These are phyloP conservation scores for Diaporthe humulicola DNA, from an alignment of 2,329 filamentous ascomycete genomes.

Conservation along the genomic window DNA sequence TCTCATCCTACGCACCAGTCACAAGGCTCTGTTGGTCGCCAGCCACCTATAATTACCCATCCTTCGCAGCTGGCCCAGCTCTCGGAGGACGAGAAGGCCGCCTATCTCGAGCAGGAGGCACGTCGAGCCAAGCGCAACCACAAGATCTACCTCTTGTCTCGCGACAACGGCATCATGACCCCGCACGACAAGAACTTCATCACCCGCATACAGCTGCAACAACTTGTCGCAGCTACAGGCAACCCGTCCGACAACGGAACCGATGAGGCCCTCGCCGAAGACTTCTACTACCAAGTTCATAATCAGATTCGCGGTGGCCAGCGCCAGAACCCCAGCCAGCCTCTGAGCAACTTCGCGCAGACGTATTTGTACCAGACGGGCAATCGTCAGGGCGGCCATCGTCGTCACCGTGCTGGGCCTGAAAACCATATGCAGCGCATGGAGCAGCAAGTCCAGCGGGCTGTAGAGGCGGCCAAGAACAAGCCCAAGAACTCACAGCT, in stretches of 20 bases:
- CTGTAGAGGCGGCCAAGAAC: conserved; percentile 96
- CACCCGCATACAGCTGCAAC: conserved; percentile 96
- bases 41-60: conserved; percentile 65
- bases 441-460: conserved; percentile 98
- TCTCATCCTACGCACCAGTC: conserved; percentile 50
- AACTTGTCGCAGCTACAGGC: conserved; percentile 92
- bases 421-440: conserved; percentile 99
- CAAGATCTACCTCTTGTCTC: conserved; percentile 94
- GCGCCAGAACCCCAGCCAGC: conserved; percentile 91
- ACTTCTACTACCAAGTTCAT: conserved; percentile 99
- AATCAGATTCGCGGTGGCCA: conserved; percentile 92
- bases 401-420: conserved; percentile 83
- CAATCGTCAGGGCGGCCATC: conserved; percentile 79
- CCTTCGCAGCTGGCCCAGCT: conserved; percentile 82
- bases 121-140: conserved; percentile 97
- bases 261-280: conserved; percentile 86
- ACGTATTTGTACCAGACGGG: conserved; percentile 98
- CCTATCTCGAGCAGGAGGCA: conserved; percentile 90
- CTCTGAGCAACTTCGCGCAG: conserved; percentile 95
- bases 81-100: conserved; percentile 85
- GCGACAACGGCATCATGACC: conserved; percentile 98
- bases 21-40: conserved; percentile 72
- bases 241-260: conserved; percentile 84
- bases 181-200: conserved; percentile 99
- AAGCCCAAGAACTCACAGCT: conserved; percentile 98